phyloP scores from a whole-genome alignment of 371 early-diverging fungal species.

The Catenaria anguillulae region DNA sequence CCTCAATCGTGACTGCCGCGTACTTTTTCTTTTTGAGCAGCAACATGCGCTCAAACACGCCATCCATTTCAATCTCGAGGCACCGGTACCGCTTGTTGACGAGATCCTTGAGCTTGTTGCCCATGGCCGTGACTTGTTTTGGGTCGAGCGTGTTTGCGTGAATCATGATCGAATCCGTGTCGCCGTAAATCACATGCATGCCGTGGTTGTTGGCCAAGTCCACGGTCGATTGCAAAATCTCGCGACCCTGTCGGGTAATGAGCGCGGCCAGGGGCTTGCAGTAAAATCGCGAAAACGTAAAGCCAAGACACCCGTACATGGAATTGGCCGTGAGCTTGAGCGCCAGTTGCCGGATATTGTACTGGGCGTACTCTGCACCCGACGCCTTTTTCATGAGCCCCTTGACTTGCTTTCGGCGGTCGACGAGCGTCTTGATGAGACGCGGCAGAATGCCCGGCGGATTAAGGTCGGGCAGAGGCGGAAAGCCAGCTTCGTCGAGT shows the following conservation, averaged over 20 bases:
- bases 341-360: conserved; percentile 92
- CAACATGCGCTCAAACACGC: conserved; percentile 81
- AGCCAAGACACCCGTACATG: conserved; percentile 99
- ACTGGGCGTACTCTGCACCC: conserved; percentile 45
- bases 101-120: conserved; percentile 55
- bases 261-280: conserved; percentile 96
- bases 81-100: conserved; percentile 87
- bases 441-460: conserved; percentile 79
- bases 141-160: conserved; percentile 74
- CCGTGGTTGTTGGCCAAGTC: conserved; percentile 49
- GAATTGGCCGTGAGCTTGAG: conserved; percentile 98
- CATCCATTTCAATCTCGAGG: conserved; percentile 97
- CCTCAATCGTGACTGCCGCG: conserved; percentile 70
- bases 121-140: conserved; percentile 62
- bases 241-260: conserved; percentile 95
- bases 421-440: conserved; percentile 77
- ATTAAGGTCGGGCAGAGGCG: conserved; percentile 56
- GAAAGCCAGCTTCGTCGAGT: conserved; percentile 16
- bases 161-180: conserved; percentile 99
- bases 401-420: conserved; percentile 85
- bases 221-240: conserved; percentile 91
- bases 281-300: conserved; percentile 88
- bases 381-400: conserved; percentile 61
- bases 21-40: conserved; percentile 99
- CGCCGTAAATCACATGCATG: conserved; percentile 93